Conservation (phyloP, 139 green algal species). For the Chlorella sp. region DNA sequence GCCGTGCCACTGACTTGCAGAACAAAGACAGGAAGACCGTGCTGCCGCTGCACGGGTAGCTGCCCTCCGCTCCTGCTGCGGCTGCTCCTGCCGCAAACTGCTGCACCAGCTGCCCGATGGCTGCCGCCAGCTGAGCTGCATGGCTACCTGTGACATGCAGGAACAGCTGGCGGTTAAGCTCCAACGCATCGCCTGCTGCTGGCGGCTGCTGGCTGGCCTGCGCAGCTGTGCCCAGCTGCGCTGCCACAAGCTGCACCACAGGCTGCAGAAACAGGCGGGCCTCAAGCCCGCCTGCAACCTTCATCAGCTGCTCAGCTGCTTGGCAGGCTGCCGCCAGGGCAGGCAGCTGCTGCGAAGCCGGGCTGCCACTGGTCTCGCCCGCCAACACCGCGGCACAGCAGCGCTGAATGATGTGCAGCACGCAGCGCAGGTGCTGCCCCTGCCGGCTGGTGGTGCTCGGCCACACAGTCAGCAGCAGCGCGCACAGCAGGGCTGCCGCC, state of each 20-base stretch:
- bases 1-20: not conserved
- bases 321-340: not conserved
- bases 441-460: not conserved
- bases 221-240: not conserved
- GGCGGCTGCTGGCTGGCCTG: not conserved
- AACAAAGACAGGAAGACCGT: constrained; percentile 10
- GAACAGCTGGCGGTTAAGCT: not conserved
- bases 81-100: not conserved
- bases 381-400: not conserved
- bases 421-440: not conserved
- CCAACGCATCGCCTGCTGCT: not conserved
- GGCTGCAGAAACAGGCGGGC: constrained; percentile 26
- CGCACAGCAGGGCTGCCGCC: not conserved
- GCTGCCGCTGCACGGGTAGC: constrained; percentile 14
- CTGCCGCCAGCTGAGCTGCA: not conserved
- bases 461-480: not conserved
- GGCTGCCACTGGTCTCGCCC: not conserved
- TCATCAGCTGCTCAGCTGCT: not conserved
- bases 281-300: not conserved
- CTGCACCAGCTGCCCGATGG: not conserved
- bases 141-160: not conserved
- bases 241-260: constrained; percentile 12
- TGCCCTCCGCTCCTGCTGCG: not conserved
- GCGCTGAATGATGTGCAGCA: not conserved
- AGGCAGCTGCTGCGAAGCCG: not conserved